Conservation (phyloP, 2,329 filamentous ascomycete species). For the Plectosphaerella plurivora region DNA sequence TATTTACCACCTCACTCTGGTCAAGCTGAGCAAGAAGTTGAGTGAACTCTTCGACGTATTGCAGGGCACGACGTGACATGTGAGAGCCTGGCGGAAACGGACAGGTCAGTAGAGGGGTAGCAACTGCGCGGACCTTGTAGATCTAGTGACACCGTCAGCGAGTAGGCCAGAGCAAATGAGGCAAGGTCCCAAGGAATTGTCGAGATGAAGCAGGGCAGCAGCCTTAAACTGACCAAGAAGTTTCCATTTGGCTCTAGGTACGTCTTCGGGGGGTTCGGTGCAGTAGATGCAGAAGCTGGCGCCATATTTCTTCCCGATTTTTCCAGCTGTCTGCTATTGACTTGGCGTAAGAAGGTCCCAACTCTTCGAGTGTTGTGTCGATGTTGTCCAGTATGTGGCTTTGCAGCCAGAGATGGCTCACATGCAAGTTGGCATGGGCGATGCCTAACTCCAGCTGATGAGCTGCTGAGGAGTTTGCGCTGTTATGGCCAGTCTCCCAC, state of each 20-base stretch:
- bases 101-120: constrained; percentile 25
- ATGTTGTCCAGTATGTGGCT: constrained; percentile 27
- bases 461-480: background rate
- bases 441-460: constrained; percentile 15
- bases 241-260: constrained; percentile 28
- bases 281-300: constrained; percentile 27
- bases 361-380: constrained; percentile 17
- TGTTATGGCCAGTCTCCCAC: constrained; percentile 8
- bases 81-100: constrained; percentile 21
- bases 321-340: constrained; percentile 16
- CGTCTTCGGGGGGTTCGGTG: constrained; percentile 24
- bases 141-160: constrained; percentile 7
- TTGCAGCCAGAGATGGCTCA: constrained; percentile 32
- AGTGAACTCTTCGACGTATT: constrained; percentile 24
- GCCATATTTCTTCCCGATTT: constrained; percentile 28
- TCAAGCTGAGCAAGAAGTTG: constrained; percentile 21
- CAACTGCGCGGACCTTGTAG: constrained; percentile 30
- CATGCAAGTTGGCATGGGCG: constrained; percentile 28
- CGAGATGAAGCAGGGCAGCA: too few relatives aligned
- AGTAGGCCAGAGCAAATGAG: background rate
- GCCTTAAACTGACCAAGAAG: constrained; percentile 18
- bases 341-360: background rate
- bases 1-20: constrained; percentile 25
- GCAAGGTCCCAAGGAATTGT: background rate
- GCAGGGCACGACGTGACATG: constrained; percentile 16